Base-by-base conservation (phyloP, 2,329 filamentous ascomycete genomes). In the Alternaria panax region DNA sequence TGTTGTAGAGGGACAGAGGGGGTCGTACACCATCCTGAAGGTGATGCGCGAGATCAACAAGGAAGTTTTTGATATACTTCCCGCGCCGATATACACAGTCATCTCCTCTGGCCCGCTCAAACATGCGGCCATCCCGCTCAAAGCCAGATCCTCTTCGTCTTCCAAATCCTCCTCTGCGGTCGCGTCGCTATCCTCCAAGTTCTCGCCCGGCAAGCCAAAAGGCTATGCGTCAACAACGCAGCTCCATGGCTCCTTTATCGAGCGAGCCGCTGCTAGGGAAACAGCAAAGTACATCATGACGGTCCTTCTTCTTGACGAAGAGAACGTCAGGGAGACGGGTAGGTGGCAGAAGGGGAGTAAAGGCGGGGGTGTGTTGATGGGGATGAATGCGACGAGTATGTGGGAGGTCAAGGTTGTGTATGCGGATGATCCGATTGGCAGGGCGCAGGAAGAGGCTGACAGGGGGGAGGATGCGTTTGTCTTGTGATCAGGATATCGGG, bases 331-430 rank as follows among this genome's bases (percentile, higher is more conserved):
- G 25, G 11, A 46, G 7, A 63, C 22, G 0, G 62, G 66, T 57
- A 56, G 45, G 18, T 67, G 64, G 67, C 63, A 54, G 22, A 43
- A 48, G 24, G 60, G 53, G 0, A 53, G 52, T 6, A 54, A 28
- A 20, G 60, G 58, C 0, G 58, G 61, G 1, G 66, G 64, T 1
- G 22, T 70, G 36, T 12, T 71, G 52, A 60, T 71, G 48, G 64
- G 57, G 12, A 65, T 70, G 63, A 56, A 40, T 20, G 9, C 32
- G 8, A 48, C 18, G 25, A 51, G 5, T 18, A 56, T 57, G 51
- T 71, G 69, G 69, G 66, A 69, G 57, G 66, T 69, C 7, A 64
- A 41, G 28, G 56, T 71, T 5, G 9, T 45, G 52, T 71, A 70
- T 59, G 63, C 67, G 32, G 63, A 65, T 41, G 54, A 69, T 59